Percentiles rank a stretch among this genome's conserved stretches.
phyloP scores from a whole-genome alignment of 148 eudicot species.

The Spergularia bocconei region DNA sequence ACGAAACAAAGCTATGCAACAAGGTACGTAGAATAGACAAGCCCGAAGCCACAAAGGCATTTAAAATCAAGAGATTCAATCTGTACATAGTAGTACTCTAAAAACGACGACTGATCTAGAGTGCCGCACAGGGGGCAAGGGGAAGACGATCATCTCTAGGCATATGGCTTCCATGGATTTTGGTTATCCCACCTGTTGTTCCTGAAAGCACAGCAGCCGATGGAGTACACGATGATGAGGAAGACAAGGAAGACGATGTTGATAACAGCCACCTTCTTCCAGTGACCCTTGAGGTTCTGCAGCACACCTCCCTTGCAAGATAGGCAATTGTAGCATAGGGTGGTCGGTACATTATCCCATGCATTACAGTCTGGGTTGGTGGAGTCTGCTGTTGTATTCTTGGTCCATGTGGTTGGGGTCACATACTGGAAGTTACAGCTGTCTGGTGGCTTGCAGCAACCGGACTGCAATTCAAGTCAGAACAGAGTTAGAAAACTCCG shows the following conservation, averaged over 20 bases:
- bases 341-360: constrained; percentile 52
- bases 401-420: constrained; percentile 66
- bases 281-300: constrained; percentile 75
- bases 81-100: constrained; percentile 23
- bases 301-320: constrained; percentile 92
- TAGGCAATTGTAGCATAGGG: constrained; percentile 68
- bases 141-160: constrained; percentile 21
- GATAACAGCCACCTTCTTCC: constrained; percentile 81
- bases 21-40: too few species aligned
- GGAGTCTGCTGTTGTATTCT: constrained; percentile 2
- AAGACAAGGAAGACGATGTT: constrained; percentile 64
- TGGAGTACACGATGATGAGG: constrained; percentile 79
- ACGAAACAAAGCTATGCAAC: neutral
- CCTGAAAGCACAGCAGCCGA: constrained; percentile 91
- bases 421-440: constrained; percentile 54
- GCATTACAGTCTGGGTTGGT: constrained; percentile 50
- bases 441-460: constrained; percentile 89
- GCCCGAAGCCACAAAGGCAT: too few species aligned
- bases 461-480: constrained; percentile 50
- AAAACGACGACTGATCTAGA: neutral
- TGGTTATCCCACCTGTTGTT: constrained; percentile 75
- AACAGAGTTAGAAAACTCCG: neutral
- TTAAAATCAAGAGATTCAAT: constrained; percentile 14
- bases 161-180: constrained; percentile 47
- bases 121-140: neutral